Conservation (phyloP, 1,139 yeast genomes). For the Geotrichum europaeum region DNA sequence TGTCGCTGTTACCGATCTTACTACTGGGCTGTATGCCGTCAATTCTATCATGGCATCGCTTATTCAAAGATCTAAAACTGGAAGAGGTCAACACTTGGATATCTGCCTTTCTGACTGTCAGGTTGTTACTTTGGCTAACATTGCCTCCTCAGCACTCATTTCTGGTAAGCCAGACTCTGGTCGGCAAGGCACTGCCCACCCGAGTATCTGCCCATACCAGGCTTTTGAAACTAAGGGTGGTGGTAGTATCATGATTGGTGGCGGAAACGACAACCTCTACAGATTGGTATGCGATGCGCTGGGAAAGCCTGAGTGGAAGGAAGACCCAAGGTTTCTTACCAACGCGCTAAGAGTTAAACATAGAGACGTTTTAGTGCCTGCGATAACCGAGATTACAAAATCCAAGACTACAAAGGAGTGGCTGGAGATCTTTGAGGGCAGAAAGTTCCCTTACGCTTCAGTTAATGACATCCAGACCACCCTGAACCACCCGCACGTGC, state of each 20-base stretch:
- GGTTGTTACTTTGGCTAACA: constrained; percentile 38
- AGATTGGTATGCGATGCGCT: constrained; percentile 34
- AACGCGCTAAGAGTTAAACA: constrained; percentile 37
- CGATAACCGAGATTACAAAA: constrained; percentile 30
- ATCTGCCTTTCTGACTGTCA: constrained; percentile 39
- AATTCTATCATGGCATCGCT: constrained; percentile 39
- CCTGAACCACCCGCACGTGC: constrained; percentile 36
- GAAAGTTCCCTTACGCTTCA: constrained; percentile 39
- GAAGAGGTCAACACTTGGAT: constrained; percentile 34
- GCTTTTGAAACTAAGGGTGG: constrained; percentile 38
- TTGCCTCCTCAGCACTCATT: constrained; percentile 38
- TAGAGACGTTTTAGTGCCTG: constrained; percentile 34
- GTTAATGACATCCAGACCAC: constrained; percentile 38
- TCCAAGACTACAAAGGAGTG: constrained; percentile 35
- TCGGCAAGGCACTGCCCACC: constrained; percentile 41
- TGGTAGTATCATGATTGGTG: constrained; percentile 39
- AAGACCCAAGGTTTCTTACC: constrained; percentile 32
- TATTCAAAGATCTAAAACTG: constrained; percentile 32
- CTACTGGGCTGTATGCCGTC: constrained; percentile 40
- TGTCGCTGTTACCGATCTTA: constrained; percentile 41
- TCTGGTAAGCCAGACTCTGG: constrained; percentile 40
- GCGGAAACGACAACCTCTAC: constrained; percentile 39
- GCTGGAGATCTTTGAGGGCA: constrained; percentile 31
- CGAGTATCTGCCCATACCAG: constrained; percentile 41
- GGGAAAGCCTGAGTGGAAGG: constrained; percentile 36